A percentile compares a stretch with the other conserved stretches of the same genome.
These are phyloP conservation scores for Passiflora organensis DNA, from an alignment of 345 rosid genomes.

Conservation along the genomic window DNA sequence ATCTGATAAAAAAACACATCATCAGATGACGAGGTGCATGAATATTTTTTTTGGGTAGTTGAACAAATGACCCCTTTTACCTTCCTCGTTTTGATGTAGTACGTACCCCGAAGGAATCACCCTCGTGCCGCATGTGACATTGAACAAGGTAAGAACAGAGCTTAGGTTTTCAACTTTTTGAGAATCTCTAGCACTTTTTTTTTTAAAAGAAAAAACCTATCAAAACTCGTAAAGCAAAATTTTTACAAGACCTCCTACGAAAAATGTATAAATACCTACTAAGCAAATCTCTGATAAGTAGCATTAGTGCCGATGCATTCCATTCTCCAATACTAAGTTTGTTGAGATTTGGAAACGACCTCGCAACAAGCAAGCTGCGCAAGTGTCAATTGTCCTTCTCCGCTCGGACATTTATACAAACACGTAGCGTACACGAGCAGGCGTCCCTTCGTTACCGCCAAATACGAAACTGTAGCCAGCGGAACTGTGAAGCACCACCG, in stretches of 20 bases:
- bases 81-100: no score
- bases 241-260: no score
- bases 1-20: no score
- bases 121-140: no score
- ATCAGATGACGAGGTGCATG: no score
- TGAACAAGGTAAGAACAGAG: no score
- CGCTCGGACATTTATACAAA: slow-evolving; percentile 44
- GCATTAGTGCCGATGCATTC: background rate
- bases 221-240: background rate
- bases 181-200: no score
- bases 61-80: no score
- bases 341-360: slow-evolving; percentile 8
- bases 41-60: no score
- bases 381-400: slow-evolving; percentile 9
- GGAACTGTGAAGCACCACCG: background rate
- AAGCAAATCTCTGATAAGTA: background rate
- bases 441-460: background rate
- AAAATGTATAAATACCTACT: slow-evolving; percentile 10
- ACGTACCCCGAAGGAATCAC: no score
- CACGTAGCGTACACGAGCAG: slow-evolving; percentile 27
- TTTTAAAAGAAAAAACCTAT: background rate
- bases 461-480: background rate
- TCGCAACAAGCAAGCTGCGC: background rate
- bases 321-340: slow-evolving; percentile 12
- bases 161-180: no score